These are phyloP conservation scores for Trematosphaeria pertusa DNA, from an alignment of 2,329 filamentous ascomycete genomes.

Conservation along the genomic window DNA sequence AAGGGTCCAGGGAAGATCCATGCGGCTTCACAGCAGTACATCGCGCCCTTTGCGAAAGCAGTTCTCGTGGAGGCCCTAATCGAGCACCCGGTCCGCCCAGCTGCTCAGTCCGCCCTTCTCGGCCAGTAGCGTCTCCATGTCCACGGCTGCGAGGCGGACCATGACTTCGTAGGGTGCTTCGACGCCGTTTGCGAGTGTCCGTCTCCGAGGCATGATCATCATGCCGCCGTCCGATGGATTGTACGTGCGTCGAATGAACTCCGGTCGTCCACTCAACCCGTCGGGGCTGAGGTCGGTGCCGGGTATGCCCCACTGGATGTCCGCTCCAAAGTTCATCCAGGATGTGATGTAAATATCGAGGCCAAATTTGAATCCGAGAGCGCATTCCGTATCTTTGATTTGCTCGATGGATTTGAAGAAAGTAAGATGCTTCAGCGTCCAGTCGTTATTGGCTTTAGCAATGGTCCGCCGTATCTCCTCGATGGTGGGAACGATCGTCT, in stretches of 20 bases:
- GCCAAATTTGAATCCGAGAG: slow-evolving; percentile 36
- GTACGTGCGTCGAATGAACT: slow-evolving; percentile 42
- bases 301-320: slow-evolving; percentile 43
- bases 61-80: slow-evolving; percentile 11
- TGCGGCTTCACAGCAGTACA: not conserved
- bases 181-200: slow-evolving; percentile 23
- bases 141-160: slow-evolving; percentile 39
- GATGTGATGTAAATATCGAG: slow-evolving; percentile 45
- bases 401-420: slow-evolving; percentile 39
- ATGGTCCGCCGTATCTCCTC: slow-evolving; percentile 36
- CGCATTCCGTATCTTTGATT: slow-evolving; percentile 40
- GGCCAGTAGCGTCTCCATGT: slow-evolving; percentile 39
- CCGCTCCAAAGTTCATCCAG: slow-evolving; percentile 44
- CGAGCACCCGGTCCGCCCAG: slow-evolving; percentile 39
- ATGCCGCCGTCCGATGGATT: slow-evolving; percentile 42
- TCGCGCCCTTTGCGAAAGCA: not conserved
- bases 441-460: slow-evolving; percentile 37
- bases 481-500: slow-evolving; percentile 38
- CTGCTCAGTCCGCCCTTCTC: slow-evolving; percentile 37
- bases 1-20: slow-evolving; percentile 1
- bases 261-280: slow-evolving; percentile 38
- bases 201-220: slow-evolving; percentile 43
- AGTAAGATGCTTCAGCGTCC: slow-evolving; percentile 36
- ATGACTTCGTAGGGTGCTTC: slow-evolving; percentile 46
- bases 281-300: slow-evolving; percentile 33